Conservation (phyloP, 441 rosid genomes). For the Populus hybrid region DNA sequence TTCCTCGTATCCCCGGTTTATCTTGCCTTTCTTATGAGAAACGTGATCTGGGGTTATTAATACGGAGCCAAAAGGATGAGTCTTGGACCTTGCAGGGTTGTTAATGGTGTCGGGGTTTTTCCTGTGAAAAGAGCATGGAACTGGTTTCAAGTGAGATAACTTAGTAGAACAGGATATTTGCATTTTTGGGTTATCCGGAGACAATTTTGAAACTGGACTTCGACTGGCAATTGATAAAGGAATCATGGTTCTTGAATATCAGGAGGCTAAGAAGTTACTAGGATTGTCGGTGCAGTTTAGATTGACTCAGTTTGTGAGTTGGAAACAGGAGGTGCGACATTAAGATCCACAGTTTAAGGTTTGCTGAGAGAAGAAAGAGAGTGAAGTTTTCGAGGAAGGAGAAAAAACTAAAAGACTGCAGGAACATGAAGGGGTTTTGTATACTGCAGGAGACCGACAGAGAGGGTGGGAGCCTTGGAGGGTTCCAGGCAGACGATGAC, state of each 20-base stretch:
- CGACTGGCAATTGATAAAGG: slow-evolving; percentile 13
- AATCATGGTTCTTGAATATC: slow-evolving; percentile 16
- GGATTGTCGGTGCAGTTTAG: not conserved
- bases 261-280: no score
- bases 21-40: slow-evolving; percentile 26
- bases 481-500: not conserved
- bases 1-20: slow-evolving; percentile 28
- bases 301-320: not conserved
- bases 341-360: not conserved
- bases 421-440: slow-evolving; percentile 7
- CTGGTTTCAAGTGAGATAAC: slow-evolving; percentile 9
- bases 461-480: not conserved
- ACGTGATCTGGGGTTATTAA: slow-evolving; percentile 31
- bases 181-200: slow-evolving; percentile 19
- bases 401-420: slow-evolving; percentile 20
- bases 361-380: not conserved
- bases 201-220: slow-evolving; percentile 10
- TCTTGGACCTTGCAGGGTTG: slow-evolving; percentile 21
- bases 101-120: slow-evolving; percentile 18
- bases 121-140: slow-evolving; percentile 11
- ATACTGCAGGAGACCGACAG: not conserved
- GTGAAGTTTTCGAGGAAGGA: slow-evolving; percentile 13
- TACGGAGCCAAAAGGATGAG: slow-evolving; percentile 25
- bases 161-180: not conserved
- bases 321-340: not conserved